These are phyloP conservation scores for Asterochloris sp. DNA, from an alignment of 139 green algal genomes.

Conservation along the genomic window DNA sequence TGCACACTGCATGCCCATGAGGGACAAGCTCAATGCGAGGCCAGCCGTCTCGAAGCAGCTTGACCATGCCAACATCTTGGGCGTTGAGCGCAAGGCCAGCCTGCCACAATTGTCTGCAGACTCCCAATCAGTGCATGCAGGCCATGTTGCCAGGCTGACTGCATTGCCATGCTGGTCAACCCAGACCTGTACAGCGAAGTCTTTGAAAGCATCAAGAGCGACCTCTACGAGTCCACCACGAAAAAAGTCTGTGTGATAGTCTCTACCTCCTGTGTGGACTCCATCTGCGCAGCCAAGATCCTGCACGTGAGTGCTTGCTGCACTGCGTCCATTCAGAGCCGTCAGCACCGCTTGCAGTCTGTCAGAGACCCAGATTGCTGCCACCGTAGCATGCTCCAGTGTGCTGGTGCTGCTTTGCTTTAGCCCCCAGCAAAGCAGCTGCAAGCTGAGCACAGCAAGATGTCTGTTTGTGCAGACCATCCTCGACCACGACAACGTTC, in stretches of 20 bases:
- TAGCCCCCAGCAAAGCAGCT: too few relatives aligned
- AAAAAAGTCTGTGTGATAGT: slow-evolving; percentile 10
- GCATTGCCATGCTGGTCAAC: slow-evolving; percentile 1
- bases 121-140: too few relatives aligned
- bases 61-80: too few relatives aligned
- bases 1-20: too few relatives aligned
- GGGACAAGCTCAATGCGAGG: too few relatives aligned
- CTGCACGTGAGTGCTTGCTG: not conserved
- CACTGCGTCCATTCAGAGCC: too few relatives aligned
- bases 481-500: slow-evolving; percentile 20
- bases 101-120: too few relatives aligned
- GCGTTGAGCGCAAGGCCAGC: too few relatives aligned
- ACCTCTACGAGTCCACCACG: slow-evolving; percentile 3
- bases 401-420: not conserved
- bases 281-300: slow-evolving; percentile 5
- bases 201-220: slow-evolving; percentile 13
- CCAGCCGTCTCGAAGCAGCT: too few relatives aligned
- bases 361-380: too few relatives aligned
- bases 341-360: too few relatives aligned
- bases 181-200: slow-evolving; percentile 8
- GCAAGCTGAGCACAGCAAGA: not conserved
- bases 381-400: not conserved
- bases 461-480: not conserved
- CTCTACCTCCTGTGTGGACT: slow-evolving; percentile 1
- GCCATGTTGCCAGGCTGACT: too few relatives aligned